These are phyloP conservation scores for Mortierella sp. DNA, from an alignment of 371 early-diverging fungal genomes.

Conservation along the genomic window DNA sequence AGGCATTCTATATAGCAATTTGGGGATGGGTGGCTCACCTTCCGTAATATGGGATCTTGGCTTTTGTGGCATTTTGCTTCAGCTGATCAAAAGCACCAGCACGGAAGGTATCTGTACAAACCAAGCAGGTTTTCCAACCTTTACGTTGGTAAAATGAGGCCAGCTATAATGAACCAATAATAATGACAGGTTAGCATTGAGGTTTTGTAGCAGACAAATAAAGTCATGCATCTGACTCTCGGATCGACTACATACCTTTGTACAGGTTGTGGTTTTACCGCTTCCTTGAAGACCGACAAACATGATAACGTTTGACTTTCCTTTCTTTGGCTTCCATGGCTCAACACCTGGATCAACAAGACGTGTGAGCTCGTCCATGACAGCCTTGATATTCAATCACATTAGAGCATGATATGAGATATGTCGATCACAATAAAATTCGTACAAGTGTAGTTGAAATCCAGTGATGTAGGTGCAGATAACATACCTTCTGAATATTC, in stretches of 20 bases:
- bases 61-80: conserved; percentile 99
- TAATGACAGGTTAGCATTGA: neutral
- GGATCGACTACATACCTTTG: conserved; percentile 74
- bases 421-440: neutral
- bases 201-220: neutral
- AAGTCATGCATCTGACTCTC: no score
- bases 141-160: conserved; percentile 97
- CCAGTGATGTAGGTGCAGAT: neutral
- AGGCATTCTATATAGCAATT: neutral
- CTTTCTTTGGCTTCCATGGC: conserved; percentile 90
- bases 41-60: conserved; percentile 98
- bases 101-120: conserved; percentile 99
- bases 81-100: conserved; percentile 99
- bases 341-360: conserved; percentile 96
- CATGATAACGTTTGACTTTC: conserved; percentile 93
- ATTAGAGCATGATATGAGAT: neutral
- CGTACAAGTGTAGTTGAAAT: neutral
- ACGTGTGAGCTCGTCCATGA: conserved; percentile 95
- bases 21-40: conserved; percentile 53
- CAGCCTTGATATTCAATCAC: conserved; percentile 64
- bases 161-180: conserved; percentile 62
- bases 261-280: conserved; percentile 99
- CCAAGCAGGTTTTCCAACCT: conserved; percentile 97
- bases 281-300: conserved; percentile 99
- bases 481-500: conserved; percentile 86